Percentiles rank a stretch among this genome's conserved stretches.
Conservation (phyloP, 2,329 filamentous ascomycete species). For the Zasmidium cellare region DNA sequence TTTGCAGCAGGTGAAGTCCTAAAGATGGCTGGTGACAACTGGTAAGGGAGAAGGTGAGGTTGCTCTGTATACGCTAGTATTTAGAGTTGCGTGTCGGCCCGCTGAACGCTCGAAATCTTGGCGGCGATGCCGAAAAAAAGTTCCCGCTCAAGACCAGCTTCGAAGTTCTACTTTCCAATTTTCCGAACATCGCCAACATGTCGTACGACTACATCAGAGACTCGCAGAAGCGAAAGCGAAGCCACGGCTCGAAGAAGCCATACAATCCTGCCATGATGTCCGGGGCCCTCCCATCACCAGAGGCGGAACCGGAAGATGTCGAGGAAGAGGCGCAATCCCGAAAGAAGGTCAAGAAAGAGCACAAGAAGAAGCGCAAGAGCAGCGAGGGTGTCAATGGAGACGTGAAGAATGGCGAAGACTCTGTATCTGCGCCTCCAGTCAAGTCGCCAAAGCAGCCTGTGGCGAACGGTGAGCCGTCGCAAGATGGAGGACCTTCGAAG, state of each 20-base stretch:
- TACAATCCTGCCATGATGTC: slow-evolving; percentile 35
- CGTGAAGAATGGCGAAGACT: slow-evolving; percentile 1
- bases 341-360: slow-evolving; percentile 33
- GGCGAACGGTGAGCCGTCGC: slow-evolving; percentile 11
- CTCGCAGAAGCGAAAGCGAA: slow-evolving; percentile 26
- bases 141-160: background rate
- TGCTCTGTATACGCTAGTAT: background rate
- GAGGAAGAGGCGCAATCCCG: slow-evolving; percentile 18
- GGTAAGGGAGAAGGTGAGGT: too few relatives aligned
- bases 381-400: slow-evolving; percentile 16
- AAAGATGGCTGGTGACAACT: too few relatives aligned
- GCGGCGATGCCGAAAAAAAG: background rate
- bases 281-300: slow-evolving; percentile 32
- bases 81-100: background rate
- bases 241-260: slow-evolving; percentile 18
- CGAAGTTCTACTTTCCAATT: background rate
- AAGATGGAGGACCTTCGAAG: slow-evolving; percentile 21
- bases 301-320: slow-evolving; percentile 21
- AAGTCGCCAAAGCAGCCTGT: slow-evolving; percentile 12
- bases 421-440: slow-evolving; percentile 2
- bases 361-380: slow-evolving; percentile 36
- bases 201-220: slow-evolving; percentile 30
- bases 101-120: background rate
- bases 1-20: too few relatives aligned
- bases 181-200: slow-evolving; percentile 12